A percentile compares a stretch with the other conserved stretches of the same genome.
Evolutionary conservation across 169 alveolate species (phyloP).

Genomic region (Toxoplasma gondii): DNA sequence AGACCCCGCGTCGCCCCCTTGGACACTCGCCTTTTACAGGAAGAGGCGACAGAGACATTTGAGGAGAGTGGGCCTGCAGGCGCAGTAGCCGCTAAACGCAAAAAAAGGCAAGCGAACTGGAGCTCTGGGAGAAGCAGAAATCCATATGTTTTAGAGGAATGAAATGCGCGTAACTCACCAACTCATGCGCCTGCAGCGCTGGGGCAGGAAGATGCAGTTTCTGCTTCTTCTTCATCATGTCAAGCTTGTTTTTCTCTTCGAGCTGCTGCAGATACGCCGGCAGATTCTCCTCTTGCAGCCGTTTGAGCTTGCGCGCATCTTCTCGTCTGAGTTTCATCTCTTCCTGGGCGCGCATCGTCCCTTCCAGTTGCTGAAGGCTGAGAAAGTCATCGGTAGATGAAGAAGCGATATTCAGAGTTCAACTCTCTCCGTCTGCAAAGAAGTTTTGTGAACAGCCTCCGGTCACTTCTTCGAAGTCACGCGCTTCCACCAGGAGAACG

Average conservation of each 20-base stretch:
- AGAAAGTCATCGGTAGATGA: neutral
- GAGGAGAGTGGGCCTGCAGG: too few relatives aligned
- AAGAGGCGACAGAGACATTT: too few relatives aligned
- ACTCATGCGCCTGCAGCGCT: slow-evolving; percentile 64
- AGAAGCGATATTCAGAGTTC: neutral
- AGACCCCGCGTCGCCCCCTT: too few relatives aligned
- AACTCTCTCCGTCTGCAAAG: too few relatives aligned
- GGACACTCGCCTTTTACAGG: too few relatives aligned
- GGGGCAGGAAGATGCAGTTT: slow-evolving; percentile 72
- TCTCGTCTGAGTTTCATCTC: slow-evolving; percentile 88
- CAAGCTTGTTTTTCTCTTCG: slow-evolving; percentile 80
- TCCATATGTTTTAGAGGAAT: too few relatives aligned
- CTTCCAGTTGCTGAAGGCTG: slow-evolving; percentile 87
- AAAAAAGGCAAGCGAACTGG: too few relatives aligned
- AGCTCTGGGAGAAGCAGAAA: too few relatives aligned
- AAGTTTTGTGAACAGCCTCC: too few relatives aligned
- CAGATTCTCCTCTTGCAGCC: slow-evolving; percentile 91
- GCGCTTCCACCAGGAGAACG: too few relatives aligned
- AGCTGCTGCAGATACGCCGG: slow-evolving; percentile 91
- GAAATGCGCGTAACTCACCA: slow-evolving; percentile 42
- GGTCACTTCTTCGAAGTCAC: too few relatives aligned
- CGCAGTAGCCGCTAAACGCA: too few relatives aligned
- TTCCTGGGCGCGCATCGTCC: slow-evolving; percentile 91
- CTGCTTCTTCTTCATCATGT: slow-evolving; percentile 49
- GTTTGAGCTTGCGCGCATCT: slow-evolving; percentile 91